phyloP scores from a whole-genome alignment of 495 filamentous ascomycete genomes.

The Amorphotheca resinae region DNA sequence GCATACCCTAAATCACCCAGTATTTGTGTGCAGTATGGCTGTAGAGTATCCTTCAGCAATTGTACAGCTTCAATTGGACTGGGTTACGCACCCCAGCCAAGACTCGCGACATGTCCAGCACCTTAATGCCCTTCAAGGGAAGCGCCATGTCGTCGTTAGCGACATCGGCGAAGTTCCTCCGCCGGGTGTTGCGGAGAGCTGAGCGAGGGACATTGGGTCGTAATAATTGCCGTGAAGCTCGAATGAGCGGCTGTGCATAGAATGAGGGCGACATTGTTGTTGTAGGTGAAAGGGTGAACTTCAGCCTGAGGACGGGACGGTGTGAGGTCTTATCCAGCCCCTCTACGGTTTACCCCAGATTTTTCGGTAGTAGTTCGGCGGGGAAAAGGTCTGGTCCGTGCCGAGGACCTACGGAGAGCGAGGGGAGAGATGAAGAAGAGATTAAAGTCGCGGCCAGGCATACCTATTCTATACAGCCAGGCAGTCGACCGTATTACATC shows the following conservation, averaged over 20 bases:
- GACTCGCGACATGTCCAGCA: conserved; percentile 94
- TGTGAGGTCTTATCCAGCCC: too few relatives aligned
- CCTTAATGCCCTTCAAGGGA: conserved; percentile 72
- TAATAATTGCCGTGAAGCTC: conserved; percentile 11
- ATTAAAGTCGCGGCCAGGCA: too few relatives aligned
- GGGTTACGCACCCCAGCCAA: conserved; percentile 68
- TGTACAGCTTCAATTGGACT: neutral
- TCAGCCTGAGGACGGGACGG: too few relatives aligned
- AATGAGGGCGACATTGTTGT: neutral
- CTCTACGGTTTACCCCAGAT: too few relatives aligned
- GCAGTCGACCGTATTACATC: too few relatives aligned
- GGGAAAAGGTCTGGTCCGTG: too few relatives aligned
- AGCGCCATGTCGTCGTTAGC: conserved; percentile 24
- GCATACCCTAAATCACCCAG: conserved; percentile 87
- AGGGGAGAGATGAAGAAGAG: too few relatives aligned
- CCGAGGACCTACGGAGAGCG: too few relatives aligned
- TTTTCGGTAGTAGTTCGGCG: too few relatives aligned
- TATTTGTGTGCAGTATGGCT: conserved; percentile 98
- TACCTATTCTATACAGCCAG: too few relatives aligned
- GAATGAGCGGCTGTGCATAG: neutral
- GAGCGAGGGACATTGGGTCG: conserved; percentile 3
- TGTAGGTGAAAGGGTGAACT: neutral
- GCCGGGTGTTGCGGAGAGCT: conserved; percentile 1
- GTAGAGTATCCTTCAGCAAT: conserved; percentile 2
- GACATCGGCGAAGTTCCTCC: conserved; percentile 10